phyloP scores from a whole-genome alignment of 805 yeast species.

The Starmerella bombicola region DNA sequence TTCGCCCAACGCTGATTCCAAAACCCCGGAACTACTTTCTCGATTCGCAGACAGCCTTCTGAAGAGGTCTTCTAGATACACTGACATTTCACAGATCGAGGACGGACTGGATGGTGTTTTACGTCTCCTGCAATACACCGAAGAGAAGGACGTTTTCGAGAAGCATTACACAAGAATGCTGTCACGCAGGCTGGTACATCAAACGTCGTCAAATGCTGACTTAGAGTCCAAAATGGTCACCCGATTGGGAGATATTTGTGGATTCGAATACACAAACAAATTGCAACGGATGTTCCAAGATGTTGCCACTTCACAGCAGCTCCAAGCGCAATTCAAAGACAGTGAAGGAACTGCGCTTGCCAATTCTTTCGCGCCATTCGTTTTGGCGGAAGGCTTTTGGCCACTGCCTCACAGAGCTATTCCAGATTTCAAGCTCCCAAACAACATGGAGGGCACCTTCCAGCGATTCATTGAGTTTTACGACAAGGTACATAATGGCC shows the following conservation, averaged over 20 bases:
- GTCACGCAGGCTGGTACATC: slow-evolving; percentile 79
- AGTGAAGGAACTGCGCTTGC: slow-evolving; percentile 28
- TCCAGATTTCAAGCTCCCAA: slow-evolving; percentile 48
- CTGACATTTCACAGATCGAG: slow-evolving; percentile 55
- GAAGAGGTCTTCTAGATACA: slow-evolving; percentile 57
- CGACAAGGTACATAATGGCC: slow-evolving; percentile 63
- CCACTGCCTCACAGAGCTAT: slow-evolving; percentile 45
- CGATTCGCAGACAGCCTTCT: slow-evolving; percentile 75
- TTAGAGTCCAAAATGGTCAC: slow-evolving; percentile 75
- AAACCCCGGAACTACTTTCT: slow-evolving; percentile 85
- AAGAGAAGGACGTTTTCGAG: slow-evolving; percentile 92
- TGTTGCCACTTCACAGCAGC: slow-evolving; percentile 68
- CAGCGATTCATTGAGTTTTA: slow-evolving; percentile 59
- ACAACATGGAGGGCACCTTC: slow-evolving; percentile 49
- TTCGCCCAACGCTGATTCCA: slow-evolving; percentile 37
- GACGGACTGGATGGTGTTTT: slow-evolving; percentile 68
- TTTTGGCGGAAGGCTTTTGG: slow-evolving; percentile 86
- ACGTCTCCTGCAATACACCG: slow-evolving; percentile 73
- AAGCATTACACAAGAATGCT: slow-evolving; percentile 78
- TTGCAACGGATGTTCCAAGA: slow-evolving; percentile 94
- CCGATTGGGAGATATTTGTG: slow-evolving; percentile 76
- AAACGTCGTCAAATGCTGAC: slow-evolving; percentile 73
- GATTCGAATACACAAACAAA: slow-evolving; percentile 83
- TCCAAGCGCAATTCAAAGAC: slow-evolving; percentile 44
- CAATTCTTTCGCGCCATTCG: slow-evolving; percentile 52